Evolutionary conservation across 2,329 filamentous ascomycete genomes (phyloP).

Genomic region (Gliomastix tumulicola): DNA sequence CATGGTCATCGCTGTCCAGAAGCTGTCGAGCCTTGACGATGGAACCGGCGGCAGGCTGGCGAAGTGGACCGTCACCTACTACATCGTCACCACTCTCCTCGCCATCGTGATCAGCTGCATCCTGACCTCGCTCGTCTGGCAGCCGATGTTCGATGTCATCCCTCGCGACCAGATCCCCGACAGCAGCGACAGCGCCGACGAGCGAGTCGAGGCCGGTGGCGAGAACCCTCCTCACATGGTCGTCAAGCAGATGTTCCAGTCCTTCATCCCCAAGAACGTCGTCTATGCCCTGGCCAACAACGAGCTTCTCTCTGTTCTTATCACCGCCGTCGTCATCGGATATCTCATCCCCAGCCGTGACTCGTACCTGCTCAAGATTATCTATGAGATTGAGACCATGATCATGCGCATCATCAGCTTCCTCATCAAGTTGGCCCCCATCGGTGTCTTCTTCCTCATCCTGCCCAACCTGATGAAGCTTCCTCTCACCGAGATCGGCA

Average conservation of each 20-base stretch:
- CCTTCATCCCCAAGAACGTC: constrained; percentile 41
- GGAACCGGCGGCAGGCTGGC: constrained; percentile 30
- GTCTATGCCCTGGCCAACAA: constrained; percentile 37
- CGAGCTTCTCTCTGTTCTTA: constrained; percentile 36
- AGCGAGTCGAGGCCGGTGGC: constrained; percentile 20
- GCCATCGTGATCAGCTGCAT: constrained; percentile 40
- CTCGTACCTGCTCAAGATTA: constrained; percentile 30
- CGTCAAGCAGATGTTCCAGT: constrained; percentile 39
- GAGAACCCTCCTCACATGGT: constrained; percentile 31
- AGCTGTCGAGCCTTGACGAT: constrained; percentile 32
- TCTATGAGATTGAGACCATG: constrained; percentile 39
- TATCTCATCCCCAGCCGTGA: constrained; percentile 30
- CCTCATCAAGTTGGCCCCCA: constrained; percentile 39
- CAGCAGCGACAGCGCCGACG: constrained; percentile 12
- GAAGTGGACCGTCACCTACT: constrained; percentile 41
- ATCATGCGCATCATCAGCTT: constrained; percentile 37
- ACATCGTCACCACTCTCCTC: constrained; percentile 39
- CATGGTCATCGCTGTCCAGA: constrained; percentile 42
- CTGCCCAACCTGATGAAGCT: constrained; percentile 43
- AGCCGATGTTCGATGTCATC: constrained; percentile 31
- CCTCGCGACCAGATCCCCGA: constrained; percentile 20
- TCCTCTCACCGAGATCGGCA: constrained; percentile 36
- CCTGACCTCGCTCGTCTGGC: constrained; percentile 39
- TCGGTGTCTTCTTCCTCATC: constrained; percentile 48
- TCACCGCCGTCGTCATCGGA: constrained; percentile 36